Evolutionary conservation across 805 yeast genomes (phyloP), one percentile per base, ranked within the genome.

Genomic region (Sungouiozyma intestinalis): DNA sequence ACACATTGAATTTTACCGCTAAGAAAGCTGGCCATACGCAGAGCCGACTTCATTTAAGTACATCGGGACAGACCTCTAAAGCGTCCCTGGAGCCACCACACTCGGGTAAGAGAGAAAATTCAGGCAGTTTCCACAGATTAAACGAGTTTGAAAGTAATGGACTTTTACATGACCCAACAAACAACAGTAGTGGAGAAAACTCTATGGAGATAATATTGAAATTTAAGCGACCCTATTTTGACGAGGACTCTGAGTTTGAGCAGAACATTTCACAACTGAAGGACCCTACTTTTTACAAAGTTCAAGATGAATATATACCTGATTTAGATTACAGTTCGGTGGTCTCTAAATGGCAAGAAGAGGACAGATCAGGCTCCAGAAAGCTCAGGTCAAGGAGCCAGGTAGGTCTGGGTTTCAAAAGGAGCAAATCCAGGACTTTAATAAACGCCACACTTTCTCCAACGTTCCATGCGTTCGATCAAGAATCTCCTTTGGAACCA

Each of bases 301-400:
- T 41, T 9, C 41, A 46, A 32, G 46, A 82, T 56, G 92, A 84
- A 53, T 83, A 82, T 52, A 72, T 84, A 14, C 90, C 90, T 0
- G 84, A 80, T 38, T 65, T 83, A 21, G 79, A 79, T 50, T 79
- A 78, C 47, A 64, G 58, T n/a, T 52, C 68, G 34, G 69, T 72
- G 19, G 59, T 76, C 1, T 58, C 64, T 40, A 64, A 66, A 41
- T 78, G 83, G 83, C 66, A 66, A 45, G 31, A 43, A 38, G 43
- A 31, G 17, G 41, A 33, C 16, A 41, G 20, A 38, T 17, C 50
- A 16, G 29, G 11, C 29, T 7, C 29, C 11, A 6, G 29, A 7
- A 11, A 3, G 45, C 33, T 48, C 15, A 35, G 33, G 15, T 36
- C 13, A 36, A 17, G 17, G 16, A 17, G 16, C 3, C 11, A 19